phyloP scores from a whole-genome alignment of 176 grass and related monocot genomes.

The Oryza brachyantha region DNA sequence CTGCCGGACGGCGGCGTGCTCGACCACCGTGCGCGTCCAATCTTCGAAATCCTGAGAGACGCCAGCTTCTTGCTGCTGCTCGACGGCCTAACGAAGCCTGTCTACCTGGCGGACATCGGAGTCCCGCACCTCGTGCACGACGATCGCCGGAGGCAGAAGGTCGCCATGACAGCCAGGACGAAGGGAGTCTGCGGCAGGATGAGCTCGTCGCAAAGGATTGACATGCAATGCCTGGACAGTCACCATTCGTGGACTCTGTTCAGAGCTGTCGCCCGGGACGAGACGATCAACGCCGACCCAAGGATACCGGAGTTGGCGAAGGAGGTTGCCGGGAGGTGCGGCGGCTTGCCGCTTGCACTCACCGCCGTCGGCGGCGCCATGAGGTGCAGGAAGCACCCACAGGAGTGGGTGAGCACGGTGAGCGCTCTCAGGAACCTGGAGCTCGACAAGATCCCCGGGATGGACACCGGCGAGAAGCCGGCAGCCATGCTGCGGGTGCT shows the following conservation, averaged over 20 bases:
- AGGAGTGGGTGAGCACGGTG: background rate
- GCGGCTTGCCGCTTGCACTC: background rate
- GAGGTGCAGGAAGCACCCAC: background rate
- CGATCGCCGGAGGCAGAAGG: background rate
- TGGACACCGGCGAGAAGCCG: background rate
- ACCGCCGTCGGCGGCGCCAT: background rate
- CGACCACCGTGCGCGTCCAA: background rate
- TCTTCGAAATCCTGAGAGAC: background rate
- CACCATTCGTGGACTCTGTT: background rate
- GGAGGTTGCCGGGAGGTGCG: background rate
- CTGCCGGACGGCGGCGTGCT: too few relatives aligned
- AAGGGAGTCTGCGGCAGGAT: background rate
- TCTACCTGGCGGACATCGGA: background rate
- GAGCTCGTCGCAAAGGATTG: background rate
- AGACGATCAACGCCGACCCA: background rate
- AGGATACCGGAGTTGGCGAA: background rate
- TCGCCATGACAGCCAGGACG: background rate
- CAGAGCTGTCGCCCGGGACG: background rate
- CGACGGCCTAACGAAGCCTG: background rate
- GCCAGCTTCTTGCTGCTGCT: background rate
- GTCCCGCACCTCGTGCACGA: background rate
- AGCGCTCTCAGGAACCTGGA: background rate
- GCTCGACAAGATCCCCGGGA: background rate
- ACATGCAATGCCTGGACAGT: background rate
- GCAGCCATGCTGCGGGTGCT: background rate